phyloP scores from a whole-genome alignment of 306 rosid species.

The Hippophae tibetana region DNA sequence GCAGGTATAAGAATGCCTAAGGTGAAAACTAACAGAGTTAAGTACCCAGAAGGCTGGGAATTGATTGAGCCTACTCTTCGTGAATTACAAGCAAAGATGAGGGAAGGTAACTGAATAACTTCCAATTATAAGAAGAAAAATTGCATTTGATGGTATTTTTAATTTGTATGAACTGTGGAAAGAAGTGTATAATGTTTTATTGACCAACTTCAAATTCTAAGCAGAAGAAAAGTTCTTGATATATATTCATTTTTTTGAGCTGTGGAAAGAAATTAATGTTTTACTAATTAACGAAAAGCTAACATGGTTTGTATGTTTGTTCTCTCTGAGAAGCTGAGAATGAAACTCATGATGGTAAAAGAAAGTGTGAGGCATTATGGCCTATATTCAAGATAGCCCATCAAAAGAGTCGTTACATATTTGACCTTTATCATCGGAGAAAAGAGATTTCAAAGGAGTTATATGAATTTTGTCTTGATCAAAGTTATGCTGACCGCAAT shows the following conservation, averaged over 20 bases:
- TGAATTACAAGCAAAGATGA: slow-evolving; percentile 92
- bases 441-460: slow-evolving; percentile 43
- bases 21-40: slow-evolving; percentile 82
- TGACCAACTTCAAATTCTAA: neutral
- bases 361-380: slow-evolving; percentile 47
- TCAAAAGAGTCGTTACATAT: slow-evolving; percentile 47
- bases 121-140: neutral
- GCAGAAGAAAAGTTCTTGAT: neutral
- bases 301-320: neutral
- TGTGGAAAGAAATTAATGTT: neutral
- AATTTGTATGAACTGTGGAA: neutral
- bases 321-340: slow-evolving; percentile 31
- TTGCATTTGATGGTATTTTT: neutral
- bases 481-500: slow-evolving; percentile 44
- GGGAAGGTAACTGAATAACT: slow-evolving; percentile 54
- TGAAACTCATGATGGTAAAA: slow-evolving; percentile 46
- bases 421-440: slow-evolving; percentile 39
- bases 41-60: slow-evolving; percentile 93
- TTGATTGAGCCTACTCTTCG: slow-evolving; percentile 82
- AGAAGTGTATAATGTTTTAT: neutral
- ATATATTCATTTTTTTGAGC: neutral
- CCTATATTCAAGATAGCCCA: slow-evolving; percentile 46
- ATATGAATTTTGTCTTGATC: slow-evolving; percentile 39
- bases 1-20: slow-evolving; percentile 66
- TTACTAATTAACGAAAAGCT: neutral